Conservation (phyloP, 768 basidiomycete species). For the Lactifluus pinguis region DNA sequence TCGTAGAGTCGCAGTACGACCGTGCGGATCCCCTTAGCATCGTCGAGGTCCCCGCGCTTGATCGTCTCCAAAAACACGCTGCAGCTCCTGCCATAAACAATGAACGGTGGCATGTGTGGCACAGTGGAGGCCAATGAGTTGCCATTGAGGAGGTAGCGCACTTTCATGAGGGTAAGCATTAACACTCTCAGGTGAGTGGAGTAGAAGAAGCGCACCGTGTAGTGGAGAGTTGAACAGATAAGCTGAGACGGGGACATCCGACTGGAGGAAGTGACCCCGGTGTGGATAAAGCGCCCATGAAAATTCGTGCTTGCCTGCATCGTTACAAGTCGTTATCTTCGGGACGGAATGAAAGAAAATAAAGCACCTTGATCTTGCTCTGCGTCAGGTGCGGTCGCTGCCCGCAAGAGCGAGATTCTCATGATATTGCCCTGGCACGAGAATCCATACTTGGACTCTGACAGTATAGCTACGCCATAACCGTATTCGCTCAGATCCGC, state of each 20-base stretch:
- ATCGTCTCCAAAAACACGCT: slow-evolving; percentile 87
- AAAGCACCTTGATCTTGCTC: slow-evolving; percentile 77
- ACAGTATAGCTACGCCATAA: slow-evolving; percentile 89
- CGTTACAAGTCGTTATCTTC: background rate
- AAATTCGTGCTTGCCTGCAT: slow-evolving; percentile 66
- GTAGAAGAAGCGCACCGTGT: slow-evolving; percentile 41
- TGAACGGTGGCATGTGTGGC: slow-evolving; percentile 45
- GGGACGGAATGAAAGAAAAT: no score
- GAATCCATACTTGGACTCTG: slow-evolving; percentile 95
- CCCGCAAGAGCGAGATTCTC: slow-evolving; percentile 48
- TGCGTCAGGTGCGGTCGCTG: slow-evolving; percentile 84
- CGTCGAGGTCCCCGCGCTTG: slow-evolving; percentile 72
- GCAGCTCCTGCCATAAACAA: slow-evolving; percentile 60
- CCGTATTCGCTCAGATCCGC: slow-evolving; percentile 89
- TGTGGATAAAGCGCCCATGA: slow-evolving; percentile 90
- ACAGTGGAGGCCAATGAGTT: slow-evolving; percentile 23
- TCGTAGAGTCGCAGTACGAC: slow-evolving; percentile 87
- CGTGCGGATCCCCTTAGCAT: slow-evolving; percentile 28
- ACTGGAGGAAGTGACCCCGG: slow-evolving; percentile 73
- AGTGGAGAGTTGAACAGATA: slow-evolving; percentile 82
- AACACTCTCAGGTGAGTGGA: background rate
- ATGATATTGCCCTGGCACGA: slow-evolving; percentile 29
- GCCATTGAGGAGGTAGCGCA: slow-evolving; percentile 32
- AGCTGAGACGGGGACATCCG: slow-evolving; percentile 75
- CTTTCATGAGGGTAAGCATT: slow-evolving; percentile 23